Base-by-base conservation (phyloP, 2,329 filamentous ascomycete species). In the Lachnellula subtilissima region DNA sequence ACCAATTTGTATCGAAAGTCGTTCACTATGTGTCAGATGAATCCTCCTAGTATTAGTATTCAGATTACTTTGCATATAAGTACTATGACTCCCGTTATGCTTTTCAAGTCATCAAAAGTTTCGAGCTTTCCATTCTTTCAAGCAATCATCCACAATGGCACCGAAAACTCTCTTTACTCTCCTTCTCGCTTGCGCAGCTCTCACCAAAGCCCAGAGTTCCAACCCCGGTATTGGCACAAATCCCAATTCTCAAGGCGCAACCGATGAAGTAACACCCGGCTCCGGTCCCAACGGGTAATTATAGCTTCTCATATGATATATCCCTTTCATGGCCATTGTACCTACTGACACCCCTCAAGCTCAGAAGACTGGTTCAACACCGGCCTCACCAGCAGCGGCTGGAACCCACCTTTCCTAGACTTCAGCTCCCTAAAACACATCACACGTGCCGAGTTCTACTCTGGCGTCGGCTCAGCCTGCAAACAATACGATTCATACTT, bases 401-500 rank as follows among this genome's bases (percentile, higher is more conserved):
- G 71, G 70, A 62, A 68, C 23, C 70, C 71, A 2, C 71, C 71
- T 1, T 70, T 62, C 61, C 65, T 73, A 36, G 59, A 65, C 59
- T 68, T 69, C 57, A 65, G 67, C 57, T 59, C 50, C 25, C 59
- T 70, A 28, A 50, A 60, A 4, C 66, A 69, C 59, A 67, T 70
- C 60, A 51, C 48, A 12, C 63, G 65, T 36, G 57, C 59, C 5
- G 57, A 61, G 35, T 69, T 69, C 61, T 69, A 70, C 60, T 54
- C 57, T 14, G 59, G 62, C 28, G 62, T 64, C 7, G 67, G 69
- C 50, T 42, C 57, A 4, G 23, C 39, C 22, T 69, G 69, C 62
- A 17, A 59, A 35, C 64, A 72, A 59, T 72, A 72, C 58, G 69
- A 73, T 61, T 22, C 56, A 17, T 68, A 68, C 59, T 73, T 73